Evolutionary conservation across 768 basidiomycete genomes (phyloP).

Genomic region (Hypholoma sublateritium): DNA sequence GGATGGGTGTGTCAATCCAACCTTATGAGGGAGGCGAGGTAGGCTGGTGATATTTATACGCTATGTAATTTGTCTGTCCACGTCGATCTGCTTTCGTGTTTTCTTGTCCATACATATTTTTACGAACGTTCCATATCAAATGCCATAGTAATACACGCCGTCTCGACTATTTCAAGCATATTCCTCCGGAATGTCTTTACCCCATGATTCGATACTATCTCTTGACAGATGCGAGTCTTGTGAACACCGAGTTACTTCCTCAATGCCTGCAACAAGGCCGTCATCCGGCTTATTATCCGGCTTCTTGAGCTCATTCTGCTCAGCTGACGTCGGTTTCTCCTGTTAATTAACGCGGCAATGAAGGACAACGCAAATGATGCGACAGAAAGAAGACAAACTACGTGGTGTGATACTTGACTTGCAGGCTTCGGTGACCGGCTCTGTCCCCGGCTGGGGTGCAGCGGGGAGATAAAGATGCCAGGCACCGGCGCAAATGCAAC

Average conservation of each 20-base stretch:
- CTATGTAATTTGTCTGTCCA: slow-evolving; percentile 10
- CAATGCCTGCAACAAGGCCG: neutral
- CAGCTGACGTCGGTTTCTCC: neutral
- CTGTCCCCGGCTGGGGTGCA: slow-evolving; percentile 14
- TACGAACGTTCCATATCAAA: neutral
- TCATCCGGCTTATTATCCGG: neutral
- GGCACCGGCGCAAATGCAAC: slow-evolving; percentile 34
- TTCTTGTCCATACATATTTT: neutral
- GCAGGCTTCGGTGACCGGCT: neutral
- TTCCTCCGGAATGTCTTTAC: slow-evolving; percentile 6
- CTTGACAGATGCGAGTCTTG: slow-evolving; percentile 22
- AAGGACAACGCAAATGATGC: neutral
- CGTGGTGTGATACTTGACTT: neutral
- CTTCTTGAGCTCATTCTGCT: neutral
- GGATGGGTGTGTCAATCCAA: slow-evolving; percentile 53
- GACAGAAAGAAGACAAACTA: slow-evolving; percentile 1
- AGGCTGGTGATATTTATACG: slow-evolving; percentile 53
- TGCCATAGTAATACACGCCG: no score
- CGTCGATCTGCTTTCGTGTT: slow-evolving; percentile 8
- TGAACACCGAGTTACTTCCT: slow-evolving; percentile 6
- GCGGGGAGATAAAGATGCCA: slow-evolving; percentile 37
- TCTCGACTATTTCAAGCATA: slow-evolving; percentile 1
- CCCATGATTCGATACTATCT: slow-evolving; percentile 43
- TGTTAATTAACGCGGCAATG: neutral
- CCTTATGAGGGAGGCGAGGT: slow-evolving; percentile 65